Evolutionary conservation across 129 eudicot genomes (phyloP).

Genomic region (Pittosporum tobira): DNA sequence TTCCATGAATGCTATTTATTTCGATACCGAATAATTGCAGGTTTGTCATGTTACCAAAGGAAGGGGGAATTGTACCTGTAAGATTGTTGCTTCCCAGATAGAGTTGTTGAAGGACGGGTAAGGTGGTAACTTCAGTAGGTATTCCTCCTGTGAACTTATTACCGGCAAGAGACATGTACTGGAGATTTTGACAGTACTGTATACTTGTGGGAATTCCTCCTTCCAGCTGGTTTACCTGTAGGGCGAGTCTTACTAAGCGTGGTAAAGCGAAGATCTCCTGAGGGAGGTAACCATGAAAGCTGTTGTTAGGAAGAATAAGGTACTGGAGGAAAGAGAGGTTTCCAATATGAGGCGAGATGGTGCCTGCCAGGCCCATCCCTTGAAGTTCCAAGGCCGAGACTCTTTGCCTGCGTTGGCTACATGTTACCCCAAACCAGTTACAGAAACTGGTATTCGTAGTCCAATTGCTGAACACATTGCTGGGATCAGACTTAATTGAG

Average conservation of each 20-base stretch:
- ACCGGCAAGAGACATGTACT: not conserved
- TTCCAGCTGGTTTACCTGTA: not conserved
- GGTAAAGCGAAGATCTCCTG: not conserved
- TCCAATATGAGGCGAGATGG: slow-evolving; percentile 4
- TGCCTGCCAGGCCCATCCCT: slow-evolving; percentile 13
- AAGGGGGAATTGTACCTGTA: not conserved
- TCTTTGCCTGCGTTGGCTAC: slow-evolving; percentile 4
- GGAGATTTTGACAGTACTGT: not conserved
- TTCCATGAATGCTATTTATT: not conserved
- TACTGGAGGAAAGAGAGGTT: not conserved
- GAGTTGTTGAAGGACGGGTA: not conserved
- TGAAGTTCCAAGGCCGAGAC: slow-evolving; percentile 13
- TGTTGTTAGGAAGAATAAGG: not conserved
- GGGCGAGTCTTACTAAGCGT: not conserved
- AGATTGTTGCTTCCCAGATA: not conserved
- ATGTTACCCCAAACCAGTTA: slow-evolving; percentile 18
- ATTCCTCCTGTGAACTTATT: not conserved
- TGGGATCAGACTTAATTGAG: not conserved
- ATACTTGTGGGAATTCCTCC: not conserved
- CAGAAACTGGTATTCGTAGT: not conserved
- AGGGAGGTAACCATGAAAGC: not conserved
- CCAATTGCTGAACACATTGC: not conserved
- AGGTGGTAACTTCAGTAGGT: not conserved
- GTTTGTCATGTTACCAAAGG: not conserved
- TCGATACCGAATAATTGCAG: not conserved